Percentiles rank a stretch among this genome's conserved stretches.
Evolutionary conservation across 345 rosid genomes (phyloP).

Genomic region (Luvunga scandens): DNA sequence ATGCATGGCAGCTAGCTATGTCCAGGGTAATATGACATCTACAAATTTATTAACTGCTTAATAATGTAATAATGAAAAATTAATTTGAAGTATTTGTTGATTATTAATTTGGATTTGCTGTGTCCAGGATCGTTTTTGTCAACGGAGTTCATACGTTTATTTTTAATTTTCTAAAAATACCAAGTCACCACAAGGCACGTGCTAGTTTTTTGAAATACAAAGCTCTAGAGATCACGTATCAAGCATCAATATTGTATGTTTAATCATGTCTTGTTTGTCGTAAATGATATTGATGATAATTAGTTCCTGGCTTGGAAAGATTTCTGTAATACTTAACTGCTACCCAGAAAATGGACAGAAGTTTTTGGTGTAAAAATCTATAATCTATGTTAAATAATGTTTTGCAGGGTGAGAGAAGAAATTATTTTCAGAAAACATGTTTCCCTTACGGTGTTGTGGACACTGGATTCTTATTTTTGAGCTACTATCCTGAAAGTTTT

Average conservation of each 20-base stretch:
- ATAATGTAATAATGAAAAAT: not conserved
- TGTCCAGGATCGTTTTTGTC: slow-evolving; percentile 1
- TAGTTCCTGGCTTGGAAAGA: not conserved
- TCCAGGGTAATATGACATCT: no score
- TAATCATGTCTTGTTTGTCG: not conserved
- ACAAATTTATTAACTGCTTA: not conserved
- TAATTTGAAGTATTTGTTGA: not conserved
- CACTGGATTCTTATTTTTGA: no score
- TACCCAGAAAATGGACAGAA: no score
- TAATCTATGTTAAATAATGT: no score
- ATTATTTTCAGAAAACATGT: no score
- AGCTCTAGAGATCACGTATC: not conserved
- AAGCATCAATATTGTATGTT: not conserved
- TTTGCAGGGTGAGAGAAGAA: no score
- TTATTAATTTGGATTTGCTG: not conserved
- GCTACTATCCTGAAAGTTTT: no score
- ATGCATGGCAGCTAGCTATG: no score
- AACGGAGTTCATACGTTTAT: not conserved
- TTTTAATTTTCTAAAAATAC: not conserved
- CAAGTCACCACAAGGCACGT: slow-evolving; percentile 3
- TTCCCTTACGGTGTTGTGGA: no score
- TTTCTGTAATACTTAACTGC: not conserved
- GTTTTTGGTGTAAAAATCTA: no score
- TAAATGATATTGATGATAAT: not conserved
- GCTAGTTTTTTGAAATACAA: not conserved